Percentiles rank a stretch among this genome's conserved stretches.
Evolutionary conservation across 345 rosid genomes (phyloP).

Genomic region (Syzygium oleosum): DNA sequence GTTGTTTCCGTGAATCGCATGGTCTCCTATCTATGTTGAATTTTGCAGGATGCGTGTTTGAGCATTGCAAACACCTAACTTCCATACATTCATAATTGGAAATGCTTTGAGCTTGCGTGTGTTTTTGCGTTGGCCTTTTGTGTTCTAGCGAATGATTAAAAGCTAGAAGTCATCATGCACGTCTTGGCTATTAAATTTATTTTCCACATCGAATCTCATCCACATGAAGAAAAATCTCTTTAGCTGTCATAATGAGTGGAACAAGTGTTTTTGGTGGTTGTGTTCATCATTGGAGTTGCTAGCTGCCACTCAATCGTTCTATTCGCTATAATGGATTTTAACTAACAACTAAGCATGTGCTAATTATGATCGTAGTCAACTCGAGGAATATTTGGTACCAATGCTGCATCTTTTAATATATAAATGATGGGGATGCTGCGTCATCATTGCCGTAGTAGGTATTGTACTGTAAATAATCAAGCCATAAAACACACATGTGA

Average conservation of each 20-base stretch:
- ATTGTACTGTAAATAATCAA: not conserved
- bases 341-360: not conserved
- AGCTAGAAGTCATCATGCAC: not conserved
- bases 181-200: not conserved
- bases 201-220: not conserved
- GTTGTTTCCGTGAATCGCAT: not conserved
- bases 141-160: not conserved
- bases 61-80: not conserved
- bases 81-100: not conserved
- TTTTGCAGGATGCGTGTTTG: not conserved
- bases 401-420: not conserved
- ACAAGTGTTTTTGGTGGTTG: not conserved
- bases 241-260: not conserved
- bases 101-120: not conserved
- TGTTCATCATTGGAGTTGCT: not conserved
- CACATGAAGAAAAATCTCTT: not conserved
- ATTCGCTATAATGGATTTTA: not conserved
- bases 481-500: not conserved
- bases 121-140: not conserved
- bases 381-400: not conserved
- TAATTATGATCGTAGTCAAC: not conserved
- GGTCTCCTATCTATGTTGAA: not conserved
- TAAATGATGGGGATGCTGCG: not conserved
- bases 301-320: not conserved
- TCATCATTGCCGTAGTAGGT: not conserved